A percentile compares a stretch with the other conserved stretches of the same genome.
Conservation (phyloP, 331 rosid genomes). For the Acacia concinna region DNA sequence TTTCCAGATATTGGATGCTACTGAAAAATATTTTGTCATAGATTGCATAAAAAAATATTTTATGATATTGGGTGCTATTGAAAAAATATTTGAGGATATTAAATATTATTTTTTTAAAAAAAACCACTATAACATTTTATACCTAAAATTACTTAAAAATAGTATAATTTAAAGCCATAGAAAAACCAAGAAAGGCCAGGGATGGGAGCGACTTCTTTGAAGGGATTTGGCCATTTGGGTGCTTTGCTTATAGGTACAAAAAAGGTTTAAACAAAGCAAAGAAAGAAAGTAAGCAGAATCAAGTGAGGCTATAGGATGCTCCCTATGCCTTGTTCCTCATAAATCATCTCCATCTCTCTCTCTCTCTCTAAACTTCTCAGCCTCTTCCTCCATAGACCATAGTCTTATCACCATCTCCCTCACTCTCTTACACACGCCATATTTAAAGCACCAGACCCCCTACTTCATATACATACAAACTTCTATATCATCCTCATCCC, state of each 20-base stretch:
- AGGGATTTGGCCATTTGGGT: too few relatives aligned
- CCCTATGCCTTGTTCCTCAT: constrained; percentile 44
- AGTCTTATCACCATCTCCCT: constrained; percentile 45
- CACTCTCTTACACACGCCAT: constrained; percentile 20
- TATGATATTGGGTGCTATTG: too few relatives aligned
- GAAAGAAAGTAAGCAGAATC: constrained; percentile 27
- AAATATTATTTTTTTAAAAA: too few relatives aligned
- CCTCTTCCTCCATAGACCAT: constrained; percentile 13
- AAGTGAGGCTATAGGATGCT: constrained; percentile 43
- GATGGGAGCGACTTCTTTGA: too few relatives aligned
- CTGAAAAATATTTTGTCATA: too few relatives aligned
- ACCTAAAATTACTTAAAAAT: too few relatives aligned
- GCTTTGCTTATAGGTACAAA: constrained; percentile 51
- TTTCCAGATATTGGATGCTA: too few relatives aligned
- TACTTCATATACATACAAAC: neutral
- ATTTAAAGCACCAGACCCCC: constrained; percentile 32
- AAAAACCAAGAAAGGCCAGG: too few relatives aligned
- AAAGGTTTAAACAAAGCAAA: constrained; percentile 28
- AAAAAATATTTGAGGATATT: too few relatives aligned
- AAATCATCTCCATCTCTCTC: constrained; percentile 30
- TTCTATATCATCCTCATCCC: constrained; percentile 24
- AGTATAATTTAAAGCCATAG: too few relatives aligned
- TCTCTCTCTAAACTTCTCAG: constrained; percentile 30
- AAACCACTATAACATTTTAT: too few relatives aligned
- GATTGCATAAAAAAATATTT: too few relatives aligned